Conservation (phyloP, 2,329 filamentous ascomycete species). For the Penicillium crustosum region DNA sequence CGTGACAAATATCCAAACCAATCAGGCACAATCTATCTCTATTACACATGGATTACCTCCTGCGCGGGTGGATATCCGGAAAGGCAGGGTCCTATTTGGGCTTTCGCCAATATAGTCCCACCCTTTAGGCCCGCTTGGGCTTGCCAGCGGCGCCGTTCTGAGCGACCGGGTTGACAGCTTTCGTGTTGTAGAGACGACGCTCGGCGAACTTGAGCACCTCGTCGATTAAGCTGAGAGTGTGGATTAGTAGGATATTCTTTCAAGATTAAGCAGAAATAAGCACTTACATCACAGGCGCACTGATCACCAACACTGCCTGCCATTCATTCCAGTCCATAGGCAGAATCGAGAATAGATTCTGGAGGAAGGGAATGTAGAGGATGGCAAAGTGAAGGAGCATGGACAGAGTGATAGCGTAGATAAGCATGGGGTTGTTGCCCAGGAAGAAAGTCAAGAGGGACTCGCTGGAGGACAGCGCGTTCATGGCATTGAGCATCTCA, state of each 20-base stretch:
- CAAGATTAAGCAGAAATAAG: background rate
- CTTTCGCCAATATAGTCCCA: conserved; percentile 6
- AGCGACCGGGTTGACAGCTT: conserved; percentile 15
- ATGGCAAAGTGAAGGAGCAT: conserved; percentile 96
- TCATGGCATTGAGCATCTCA: conserved; percentile 99
- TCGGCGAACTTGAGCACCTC: conserved; percentile 80
- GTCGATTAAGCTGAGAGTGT: conserved; percentile 66
- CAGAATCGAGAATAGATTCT: conserved; percentile 84
- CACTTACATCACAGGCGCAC: conserved; percentile 86
- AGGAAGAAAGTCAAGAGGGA: conserved; percentile 88
- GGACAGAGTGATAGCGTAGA: conserved; percentile 87
- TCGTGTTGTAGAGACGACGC: conserved; percentile 58
- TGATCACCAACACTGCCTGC: conserved; percentile 86
- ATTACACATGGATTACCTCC: background rate
- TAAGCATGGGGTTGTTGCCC: conserved; percentile 99
- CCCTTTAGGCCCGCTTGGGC: conserved; percentile 37
- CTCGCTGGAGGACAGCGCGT: conserved; percentile 92
- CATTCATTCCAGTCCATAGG: conserved; percentile 84
- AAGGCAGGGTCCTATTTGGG: background rate
- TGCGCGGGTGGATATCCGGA: background rate
- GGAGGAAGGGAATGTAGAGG: conserved; percentile 86
- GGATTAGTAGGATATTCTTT: conserved; percentile 6
- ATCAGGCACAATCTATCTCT: conserved; percentile 8
- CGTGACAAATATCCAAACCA: background rate
- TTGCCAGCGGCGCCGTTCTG: conserved; percentile 36